Evolutionary conservation across 306 rosid genomes (phyloP), one percentile per base, ranked within the genome.

Genomic region (Sophora flavescens): DNA sequence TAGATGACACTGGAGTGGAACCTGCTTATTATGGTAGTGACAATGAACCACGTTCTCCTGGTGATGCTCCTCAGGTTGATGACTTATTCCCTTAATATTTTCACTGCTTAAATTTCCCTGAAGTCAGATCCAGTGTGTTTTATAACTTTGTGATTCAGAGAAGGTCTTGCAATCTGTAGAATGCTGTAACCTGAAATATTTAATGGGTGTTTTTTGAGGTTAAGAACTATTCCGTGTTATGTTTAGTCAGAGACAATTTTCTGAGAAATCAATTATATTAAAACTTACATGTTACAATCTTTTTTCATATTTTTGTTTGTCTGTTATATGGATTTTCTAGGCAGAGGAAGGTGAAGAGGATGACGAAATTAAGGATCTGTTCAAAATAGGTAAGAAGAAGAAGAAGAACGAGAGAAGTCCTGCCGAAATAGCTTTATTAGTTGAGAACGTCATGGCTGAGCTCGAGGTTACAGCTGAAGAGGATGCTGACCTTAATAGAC

Each of bases 401-500:
- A 94, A 91, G 88, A 93, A 91, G 87, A 88, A 81, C 0, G 98
- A 94, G 81, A 90, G 80, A 80, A 94, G 93, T 83, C 98, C 98
- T 0, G 98, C 96, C 0, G 96, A 94, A 78, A 90, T 94, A 72
- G 96, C 98, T 61, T 75, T 91, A 80, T 78, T 94, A 22, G 98
- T 94, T 54, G 98, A 94, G 87, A 94, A 88, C 61, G 91, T 94
- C 82, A 94, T 94, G 98, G 98, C 98, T 6, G 97, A 91, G 88
- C 96, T 94, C 8, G 98, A 94, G 87, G 93, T 91, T 80, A 94
- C 97, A 22, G 96, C 97, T 12, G 97, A 94, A 81, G 97, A 90
- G 90, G 98, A 94, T 81, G 97, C 93, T 10, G 98, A 91, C 1
- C 89, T 94, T 69, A 94, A 91, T 79, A 84, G 89, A 63, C 94